phyloP scores from a whole-genome alignment of 148 eudicot species.

The Silene conica region DNA sequence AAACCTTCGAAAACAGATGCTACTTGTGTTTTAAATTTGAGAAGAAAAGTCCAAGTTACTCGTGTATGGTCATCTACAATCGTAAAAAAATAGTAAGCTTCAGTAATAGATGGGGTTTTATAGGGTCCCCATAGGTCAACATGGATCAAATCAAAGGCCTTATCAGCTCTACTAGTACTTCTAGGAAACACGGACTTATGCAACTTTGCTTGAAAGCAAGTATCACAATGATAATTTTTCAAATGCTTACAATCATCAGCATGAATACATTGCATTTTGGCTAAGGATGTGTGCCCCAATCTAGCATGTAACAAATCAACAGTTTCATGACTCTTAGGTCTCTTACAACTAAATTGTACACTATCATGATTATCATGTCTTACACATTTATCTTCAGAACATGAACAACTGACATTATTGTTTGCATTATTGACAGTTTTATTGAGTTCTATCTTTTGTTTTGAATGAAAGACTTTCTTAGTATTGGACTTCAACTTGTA shows the following conservation, averaged over 20 bases:
- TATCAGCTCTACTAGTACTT: background rate
- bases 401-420: no score
- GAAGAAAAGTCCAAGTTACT: background rate
- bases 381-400: no score
- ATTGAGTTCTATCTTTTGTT: no score
- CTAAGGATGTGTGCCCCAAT: background rate
- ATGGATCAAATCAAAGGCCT: background rate
- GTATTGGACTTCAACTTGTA: background rate
- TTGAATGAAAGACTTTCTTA: no score
- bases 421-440: no score
- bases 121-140: conserved; percentile 9
- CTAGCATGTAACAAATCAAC: background rate
- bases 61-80: background rate
- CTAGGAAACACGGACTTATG: background rate
- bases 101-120: background rate
- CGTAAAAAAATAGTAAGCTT: background rate
- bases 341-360: no score
- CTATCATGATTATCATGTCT: no score
- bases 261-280: background rate
- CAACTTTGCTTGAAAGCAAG: background rate
- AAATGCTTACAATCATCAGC: background rate
- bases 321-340: background rate
- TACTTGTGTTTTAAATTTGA: background rate
- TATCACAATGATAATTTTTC: background rate
- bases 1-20: background rate